Base-by-base conservation (phyloP, 108 stramenopile genomes). In the Cyclotella choctawhatcheeana region DNA sequence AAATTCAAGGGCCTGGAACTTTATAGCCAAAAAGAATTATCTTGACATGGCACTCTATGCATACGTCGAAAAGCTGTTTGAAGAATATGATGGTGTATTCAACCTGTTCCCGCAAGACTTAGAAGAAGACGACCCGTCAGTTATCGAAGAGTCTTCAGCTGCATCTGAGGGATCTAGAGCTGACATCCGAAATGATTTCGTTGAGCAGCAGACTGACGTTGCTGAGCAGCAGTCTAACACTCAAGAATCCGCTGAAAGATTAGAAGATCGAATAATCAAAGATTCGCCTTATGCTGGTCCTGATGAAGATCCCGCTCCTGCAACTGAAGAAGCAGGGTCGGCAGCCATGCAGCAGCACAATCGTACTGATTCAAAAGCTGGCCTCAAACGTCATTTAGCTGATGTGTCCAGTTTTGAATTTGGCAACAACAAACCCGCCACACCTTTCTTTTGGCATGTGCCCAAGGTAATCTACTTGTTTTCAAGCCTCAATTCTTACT, bases 401-500 rank as follows among this genome's bases (percentile, higher is more conserved):
- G 53, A 54, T 54, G 53, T 54, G 53, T 29, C 53, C 14, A 54
- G 53, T 54, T 17, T 54, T 27, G 53, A 54, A 16, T 25, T 54
- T 54, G 53, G 24, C 27, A 29, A 27, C 16, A 16, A 17, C 14
- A 25, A 54, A 8, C 4, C 53, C 27, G 27, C 58, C 16, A 59
- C 58, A 35, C 58, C 58, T 5, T 59, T 59, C 33, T 59, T 59
- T 26, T 59, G 58, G 58, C 58, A 59, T 37, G 58, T 59, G 17
- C 58, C 58, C 31, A 59, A 59, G 34, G 53, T 54, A 29, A 50
- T 7, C n/a, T 50, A n/a, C n/a, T n/a, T n/a, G n/a, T n/a, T n/a
- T n/a, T n/a, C n/a, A n/a, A n/a, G n/a, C n/a, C n/a, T n/a, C n/a
- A n/a, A n/a, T n/a, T n/a, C n/a, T n/a, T n/a, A n/a, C n/a, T n/a